These are phyloP conservation scores for Poa annua DNA, from an alignment of 176 grass and related monocot species.

Conservation along the genomic window DNA sequence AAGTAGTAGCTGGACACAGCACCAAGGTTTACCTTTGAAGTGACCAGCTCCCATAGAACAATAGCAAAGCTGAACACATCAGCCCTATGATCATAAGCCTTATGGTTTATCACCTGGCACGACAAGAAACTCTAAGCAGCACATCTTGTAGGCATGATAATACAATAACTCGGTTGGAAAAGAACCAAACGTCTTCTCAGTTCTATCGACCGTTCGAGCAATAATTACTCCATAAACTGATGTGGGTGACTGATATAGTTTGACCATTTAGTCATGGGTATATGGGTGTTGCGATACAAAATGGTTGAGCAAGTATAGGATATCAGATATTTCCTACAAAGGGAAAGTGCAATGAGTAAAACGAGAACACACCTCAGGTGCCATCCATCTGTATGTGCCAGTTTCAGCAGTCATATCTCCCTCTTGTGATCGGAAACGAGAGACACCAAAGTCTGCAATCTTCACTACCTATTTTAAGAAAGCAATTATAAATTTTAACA, in stretches of 20 bases:
- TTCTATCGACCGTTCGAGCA: background rate
- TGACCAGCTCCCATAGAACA: conserved; percentile 87
- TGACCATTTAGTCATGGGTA: background rate
- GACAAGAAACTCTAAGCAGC: conserved; percentile 29
- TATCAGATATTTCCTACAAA: conserved; percentile 18
- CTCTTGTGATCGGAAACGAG: conserved; percentile 60
- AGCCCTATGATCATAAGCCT: conserved; percentile 78
- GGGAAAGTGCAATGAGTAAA: conserved; percentile 8
- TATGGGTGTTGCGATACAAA: background rate
- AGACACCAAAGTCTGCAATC: conserved; percentile 96
- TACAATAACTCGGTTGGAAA: background rate
- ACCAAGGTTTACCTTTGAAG: conserved; percentile 72
- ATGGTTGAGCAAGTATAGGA: background rate
- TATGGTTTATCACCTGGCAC: conserved; percentile 93
- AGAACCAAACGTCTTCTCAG: background rate
- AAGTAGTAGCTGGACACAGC: background rate
- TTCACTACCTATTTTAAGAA: conserved; percentile 76
- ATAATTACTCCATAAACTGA: background rate
- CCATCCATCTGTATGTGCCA: conserved; percentile 99
- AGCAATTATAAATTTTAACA: conserved; percentile 36
- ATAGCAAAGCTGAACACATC: conserved; percentile 97
- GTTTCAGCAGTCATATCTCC: conserved; percentile 99
- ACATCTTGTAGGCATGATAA: background rate
- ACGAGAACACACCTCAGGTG: conserved; percentile 75
- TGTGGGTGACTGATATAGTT: background rate